A percentile compares a stretch with the other conserved stretches of the same genome.
Conservation (phyloP, 139 green algal genomes). For the Asterochloris erici region DNA sequence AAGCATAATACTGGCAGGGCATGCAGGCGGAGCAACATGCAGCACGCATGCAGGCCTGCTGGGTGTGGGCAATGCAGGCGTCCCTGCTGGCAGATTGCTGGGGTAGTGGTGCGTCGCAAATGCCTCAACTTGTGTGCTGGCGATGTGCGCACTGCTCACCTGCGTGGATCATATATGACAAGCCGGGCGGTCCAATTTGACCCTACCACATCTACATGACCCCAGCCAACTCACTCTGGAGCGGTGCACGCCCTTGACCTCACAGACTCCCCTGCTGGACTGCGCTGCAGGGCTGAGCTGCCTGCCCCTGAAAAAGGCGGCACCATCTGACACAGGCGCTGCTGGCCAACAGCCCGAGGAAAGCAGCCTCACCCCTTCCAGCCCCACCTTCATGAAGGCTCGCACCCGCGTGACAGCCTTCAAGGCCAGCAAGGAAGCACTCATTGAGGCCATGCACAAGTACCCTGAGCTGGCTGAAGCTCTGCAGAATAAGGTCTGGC, state of each 20-base stretch:
- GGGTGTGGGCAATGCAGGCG: neutral
- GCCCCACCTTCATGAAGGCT: neutral
- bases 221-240: neutral
- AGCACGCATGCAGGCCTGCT: no score
- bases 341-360: constrained; percentile 5
- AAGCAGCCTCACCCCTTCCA: neutral
- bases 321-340: neutral
- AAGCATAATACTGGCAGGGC: neutral
- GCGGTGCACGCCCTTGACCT: neutral
- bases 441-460: constrained; percentile 1
- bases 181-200: neutral
- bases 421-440: constrained; percentile 8
- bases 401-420: constrained; percentile 9
- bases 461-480: constrained; percentile 11
- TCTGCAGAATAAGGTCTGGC: constrained; percentile 15
- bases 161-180: no score
- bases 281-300: neutral
- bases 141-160: no score
- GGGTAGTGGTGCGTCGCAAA: neutral
- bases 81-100: neutral
- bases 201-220: neutral
- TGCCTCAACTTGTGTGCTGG: neutral
- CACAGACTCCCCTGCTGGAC: neutral
- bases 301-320: neutral
- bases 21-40: neutral